Evolutionary conservation across 75 land plant genomes (phyloP), one percentile per base, ranked within the genome.

Genomic region (Pinus tabuliformis): DNA sequence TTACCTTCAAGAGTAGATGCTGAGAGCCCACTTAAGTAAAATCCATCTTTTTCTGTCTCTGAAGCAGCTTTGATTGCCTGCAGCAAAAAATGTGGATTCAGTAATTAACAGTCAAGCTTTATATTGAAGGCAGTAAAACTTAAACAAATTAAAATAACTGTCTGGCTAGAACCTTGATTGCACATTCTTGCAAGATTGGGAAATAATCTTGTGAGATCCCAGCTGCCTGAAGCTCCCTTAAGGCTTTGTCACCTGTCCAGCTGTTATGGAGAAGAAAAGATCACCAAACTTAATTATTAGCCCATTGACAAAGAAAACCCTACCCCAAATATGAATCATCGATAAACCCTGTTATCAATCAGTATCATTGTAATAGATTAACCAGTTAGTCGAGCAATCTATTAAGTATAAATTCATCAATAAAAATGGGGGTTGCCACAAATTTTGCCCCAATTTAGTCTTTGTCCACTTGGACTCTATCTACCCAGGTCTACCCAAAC

Each of bases 191-290:
- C 66, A 91, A 75, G 24, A 90, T 77, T 49, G 86, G 86, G 71
- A 93, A 96, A 72, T 58, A 76, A 57, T 90, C 86, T 62, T 68
- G 89, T 36, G 91, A 78, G 54, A 91, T 87, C 54, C 95, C 93
- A 77, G 94, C 97, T 58, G 83, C 87, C 82, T 86, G 79, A 45
- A 96, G 87, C 73, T 96, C 94, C 65, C 72, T 82, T 52, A 88
- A 58, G 76, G 94, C 99, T 65, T 88, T 86, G 65, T 86, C 80
- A 58, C 97, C 99, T 66, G 90, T 91, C 98, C 98, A 95, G 85
- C 98, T 95, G 87, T 66, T 37, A 57, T 11, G 24, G 22, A 9
- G 42, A 39, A 39, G 13, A 18, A 68, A 9, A 8, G 13, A 39
- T 36, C n/a, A 20, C 24, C 65, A 62, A 62, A 21, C 58, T n/a